phyloP scores from a whole-genome alignment of 257 asterid species.

The Solanum acaule region DNA sequence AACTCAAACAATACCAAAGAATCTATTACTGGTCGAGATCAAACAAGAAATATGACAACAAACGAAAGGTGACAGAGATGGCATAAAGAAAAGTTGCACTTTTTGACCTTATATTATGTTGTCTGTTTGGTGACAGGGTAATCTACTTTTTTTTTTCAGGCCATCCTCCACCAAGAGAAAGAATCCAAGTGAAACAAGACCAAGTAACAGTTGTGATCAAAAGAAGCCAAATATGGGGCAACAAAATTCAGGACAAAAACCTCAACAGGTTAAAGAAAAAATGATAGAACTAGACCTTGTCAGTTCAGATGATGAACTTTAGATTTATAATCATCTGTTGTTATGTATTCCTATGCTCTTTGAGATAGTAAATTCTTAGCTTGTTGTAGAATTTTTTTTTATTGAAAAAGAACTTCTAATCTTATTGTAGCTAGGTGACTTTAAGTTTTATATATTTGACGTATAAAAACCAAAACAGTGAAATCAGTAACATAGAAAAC shows the following conservation, averaged over 20 bases:
- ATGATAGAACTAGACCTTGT: constrained; percentile 75
- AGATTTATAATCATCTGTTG: constrained; percentile 1
- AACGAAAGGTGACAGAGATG: constrained; percentile 36
- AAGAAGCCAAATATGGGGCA: constrained; percentile 46
- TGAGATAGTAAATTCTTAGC: neutral
- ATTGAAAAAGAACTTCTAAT: neutral
- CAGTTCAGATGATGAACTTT: constrained; percentile 77
- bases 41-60: constrained; percentile 17
- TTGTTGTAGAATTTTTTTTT: neutral
- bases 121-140: constrained; percentile 9
- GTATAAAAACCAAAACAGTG: neutral
- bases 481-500: neutral
- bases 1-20: constrained; percentile 20
- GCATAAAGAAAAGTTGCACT: neutral
- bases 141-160: constrained; percentile 2
- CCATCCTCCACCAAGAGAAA: constrained; percentile 7
- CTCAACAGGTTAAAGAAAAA: constrained; percentile 34
- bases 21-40: constrained; percentile 18
- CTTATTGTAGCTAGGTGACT: neutral
- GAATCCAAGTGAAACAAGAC: constrained; percentile 19
- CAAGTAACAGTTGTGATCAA: constrained; percentile 33
- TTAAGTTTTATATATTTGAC: neutral
- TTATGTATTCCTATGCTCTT: neutral
- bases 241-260: constrained; percentile 18
- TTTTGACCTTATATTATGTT: neutral